Evolutionary conservation across 2,329 filamentous ascomycete genomes (phyloP).

Genomic region (Verticillium dahliae): DNA sequence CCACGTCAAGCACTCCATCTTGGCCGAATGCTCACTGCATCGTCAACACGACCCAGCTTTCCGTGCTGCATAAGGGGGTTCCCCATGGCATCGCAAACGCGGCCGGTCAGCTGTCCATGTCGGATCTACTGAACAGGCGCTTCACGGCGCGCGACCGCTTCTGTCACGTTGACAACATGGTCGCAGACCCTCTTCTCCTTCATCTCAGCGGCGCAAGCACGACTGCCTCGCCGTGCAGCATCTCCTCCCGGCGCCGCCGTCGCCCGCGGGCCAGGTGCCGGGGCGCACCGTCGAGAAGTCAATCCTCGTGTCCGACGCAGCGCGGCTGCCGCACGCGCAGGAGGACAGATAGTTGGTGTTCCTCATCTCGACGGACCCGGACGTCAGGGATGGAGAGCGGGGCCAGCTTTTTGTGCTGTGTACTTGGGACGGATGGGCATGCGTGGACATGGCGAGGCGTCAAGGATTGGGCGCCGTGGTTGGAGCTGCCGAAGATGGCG

Average conservation of each 20-base stretch:
- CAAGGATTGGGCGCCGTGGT: background rate
- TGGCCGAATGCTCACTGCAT: too few species aligned
- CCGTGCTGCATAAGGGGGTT: too few species aligned
- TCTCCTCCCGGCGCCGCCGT: background rate
- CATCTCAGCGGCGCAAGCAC: too few species aligned
- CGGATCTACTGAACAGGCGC: too few species aligned
- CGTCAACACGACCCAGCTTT: too few species aligned
- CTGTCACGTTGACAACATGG: too few species aligned
- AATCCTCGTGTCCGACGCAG: background rate
- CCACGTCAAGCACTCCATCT: too few species aligned
- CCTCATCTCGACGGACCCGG: background rate
- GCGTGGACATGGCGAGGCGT: background rate
- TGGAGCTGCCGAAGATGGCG: background rate
- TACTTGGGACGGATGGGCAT: background rate
- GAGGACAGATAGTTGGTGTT: background rate
- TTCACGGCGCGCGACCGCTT: too few species aligned
- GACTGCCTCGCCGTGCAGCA: background rate
- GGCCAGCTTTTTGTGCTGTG: background rate
- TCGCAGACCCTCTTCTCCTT: too few species aligned
- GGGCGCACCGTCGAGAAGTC: background rate
- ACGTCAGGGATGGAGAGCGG: background rate
- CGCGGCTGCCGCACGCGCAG: background rate
- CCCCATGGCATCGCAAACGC: too few species aligned
- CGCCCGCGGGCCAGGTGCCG: too few species aligned
- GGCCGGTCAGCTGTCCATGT: too few species aligned